Evolutionary conservation across 1,284 basidiomycete species (phyloP), one percentile per base, ranked within the genome.

Genomic region (Malassezia sympodialis): DNA sequence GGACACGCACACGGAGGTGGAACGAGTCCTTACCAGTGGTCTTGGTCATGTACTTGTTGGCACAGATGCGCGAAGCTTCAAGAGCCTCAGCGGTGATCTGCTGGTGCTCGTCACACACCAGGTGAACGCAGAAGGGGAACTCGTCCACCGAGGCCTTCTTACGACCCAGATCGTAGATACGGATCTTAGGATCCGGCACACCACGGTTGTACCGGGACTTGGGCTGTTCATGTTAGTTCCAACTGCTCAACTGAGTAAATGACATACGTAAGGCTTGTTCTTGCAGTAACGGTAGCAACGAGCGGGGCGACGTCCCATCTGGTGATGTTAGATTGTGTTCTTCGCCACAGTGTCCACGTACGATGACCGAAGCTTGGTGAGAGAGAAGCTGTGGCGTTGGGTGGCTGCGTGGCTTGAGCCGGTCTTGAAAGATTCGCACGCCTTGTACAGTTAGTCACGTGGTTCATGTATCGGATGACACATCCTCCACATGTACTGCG

Each of bases 1-100:
- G 93, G 56, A 90, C 90, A 65, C 91, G 87, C 68, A 98, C 90
- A 73, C 93, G 84, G 77, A 96, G 78, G 79, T 98, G 93, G 90
- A 98, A 96, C 19, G 91, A 88, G 75, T 98, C 93, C 81, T 96
- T 96, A 76, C 93, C 93, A 49, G 88, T 84, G 23, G 87, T 90
- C 84, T 96, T 96, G 75, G 90, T 93, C 68, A 96, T 86, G 79
- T 96, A 96, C 81, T 96, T 96, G 88, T 96, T 96, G 78, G 90
- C 90, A 76, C 91, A 96, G 71, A 98, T 98, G 80, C 91, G 91
- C 55, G 91, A 91, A 41, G 93, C 93, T 80, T 98, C 93, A 59
- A 96, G 85, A 49, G 91, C 91, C 78, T 96, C 93, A 45, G 84
- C 87, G 31, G 89, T 93, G 55, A 96, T 82, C 76, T 98, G 91